Percentiles rank a stretch among this genome's conserved stretches.
phyloP scores from a whole-genome alignment of 2,329 filamentous ascomycete genomes.

The Alternaria longipes region DNA sequence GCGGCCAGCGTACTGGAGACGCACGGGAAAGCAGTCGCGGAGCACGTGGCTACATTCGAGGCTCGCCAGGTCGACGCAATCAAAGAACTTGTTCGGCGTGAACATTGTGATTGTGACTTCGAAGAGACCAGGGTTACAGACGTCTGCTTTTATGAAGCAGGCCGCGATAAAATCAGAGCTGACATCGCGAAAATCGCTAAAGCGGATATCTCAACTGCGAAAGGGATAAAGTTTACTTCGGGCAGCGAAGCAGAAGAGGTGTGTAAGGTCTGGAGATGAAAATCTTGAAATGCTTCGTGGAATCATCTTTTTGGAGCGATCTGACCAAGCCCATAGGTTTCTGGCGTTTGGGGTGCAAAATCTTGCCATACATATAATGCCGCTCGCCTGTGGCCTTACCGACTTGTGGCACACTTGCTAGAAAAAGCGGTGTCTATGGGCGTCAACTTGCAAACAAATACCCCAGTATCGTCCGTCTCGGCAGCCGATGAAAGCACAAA shows the following conservation, averaged over 20 bases:
- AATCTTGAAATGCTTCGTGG: neutral
- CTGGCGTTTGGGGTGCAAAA: constrained; percentile 19
- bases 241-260: constrained; percentile 21
- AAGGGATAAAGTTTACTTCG: constrained; percentile 9
- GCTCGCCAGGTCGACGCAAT: constrained; percentile 18
- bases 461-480: constrained; percentile 10
- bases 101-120: constrained; percentile 22
- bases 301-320: neutral
- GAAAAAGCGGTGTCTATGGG: constrained; percentile 14
- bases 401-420: constrained; percentile 17
- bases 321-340: constrained; percentile 8
- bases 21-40: constrained; percentile 20
- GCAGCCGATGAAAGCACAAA: neutral
- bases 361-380: constrained; percentile 24
- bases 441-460: constrained; percentile 23
- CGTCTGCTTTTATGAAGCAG: constrained; percentile 12
- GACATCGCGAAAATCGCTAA: constrained; percentile 9
- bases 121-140: constrained; percentile 23
- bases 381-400: constrained; percentile 21
- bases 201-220: constrained; percentile 18
- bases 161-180: constrained; percentile 16
- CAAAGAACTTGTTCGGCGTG: constrained; percentile 18
- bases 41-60: constrained; percentile 25
- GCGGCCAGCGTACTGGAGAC: constrained; percentile 19
- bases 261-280: neutral